Evolutionary conservation across 352 stramenopile genomes (phyloP).

Genomic region (Pythium rhizo-oryzae): DNA sequence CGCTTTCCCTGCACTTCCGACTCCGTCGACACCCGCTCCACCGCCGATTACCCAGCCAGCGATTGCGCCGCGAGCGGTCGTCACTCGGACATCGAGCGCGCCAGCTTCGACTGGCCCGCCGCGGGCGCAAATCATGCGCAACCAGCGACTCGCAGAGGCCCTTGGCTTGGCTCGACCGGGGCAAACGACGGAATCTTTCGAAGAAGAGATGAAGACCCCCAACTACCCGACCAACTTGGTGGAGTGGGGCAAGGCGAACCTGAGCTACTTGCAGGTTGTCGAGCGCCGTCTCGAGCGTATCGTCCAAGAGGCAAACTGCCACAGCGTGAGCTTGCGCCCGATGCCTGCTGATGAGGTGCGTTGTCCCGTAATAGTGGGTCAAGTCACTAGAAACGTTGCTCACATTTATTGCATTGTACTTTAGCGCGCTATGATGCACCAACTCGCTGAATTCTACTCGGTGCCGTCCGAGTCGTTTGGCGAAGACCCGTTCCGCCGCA

Average conservation of each 20-base stretch:
- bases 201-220: constrained; percentile 77
- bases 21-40: constrained; percentile 38
- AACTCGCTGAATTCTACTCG: constrained; percentile 64
- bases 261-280: constrained; percentile 68
- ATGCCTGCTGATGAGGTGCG: constrained; percentile 68
- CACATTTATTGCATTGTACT: background rate
- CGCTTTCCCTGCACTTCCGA: constrained; percentile 70
- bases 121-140: constrained; percentile 60
- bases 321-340: constrained; percentile 73
- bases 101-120: constrained; percentile 33
- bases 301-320: constrained; percentile 62
- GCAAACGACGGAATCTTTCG: constrained; percentile 53
- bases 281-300: constrained; percentile 78
- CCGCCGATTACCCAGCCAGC: constrained; percentile 45
- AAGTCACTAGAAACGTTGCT: background rate
- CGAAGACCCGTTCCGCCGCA: constrained; percentile 64
- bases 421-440: constrained; percentile 71
- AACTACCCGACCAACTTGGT: constrained; percentile 64
- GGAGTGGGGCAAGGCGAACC: constrained; percentile 74
- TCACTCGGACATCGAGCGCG: constrained; percentile 28
- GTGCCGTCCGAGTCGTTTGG: constrained; percentile 80
- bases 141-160: constrained; percentile 67
- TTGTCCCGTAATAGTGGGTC: background rate
- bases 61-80: constrained; percentile 32
- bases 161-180: constrained; percentile 55